phyloP scores from a whole-genome alignment of 768 basidiomycete genomes.

The Termitomyces titanicus region DNA sequence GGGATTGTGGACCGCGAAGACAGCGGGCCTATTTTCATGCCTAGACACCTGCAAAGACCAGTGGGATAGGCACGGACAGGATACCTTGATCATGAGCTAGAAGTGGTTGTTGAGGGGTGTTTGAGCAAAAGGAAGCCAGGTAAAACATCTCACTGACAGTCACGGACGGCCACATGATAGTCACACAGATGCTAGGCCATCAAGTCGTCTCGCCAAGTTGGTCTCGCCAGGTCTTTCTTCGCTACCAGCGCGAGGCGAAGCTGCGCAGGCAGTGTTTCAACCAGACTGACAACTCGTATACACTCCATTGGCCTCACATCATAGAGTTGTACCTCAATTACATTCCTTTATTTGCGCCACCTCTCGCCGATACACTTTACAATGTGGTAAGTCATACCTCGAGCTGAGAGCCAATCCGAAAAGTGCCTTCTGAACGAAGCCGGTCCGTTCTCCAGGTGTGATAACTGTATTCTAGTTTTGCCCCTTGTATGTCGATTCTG shows the following conservation, averaged over 20 bases:
- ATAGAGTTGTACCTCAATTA: not conserved
- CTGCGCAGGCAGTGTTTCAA: conserved; percentile 10
- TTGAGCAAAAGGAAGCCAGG: not conserved
- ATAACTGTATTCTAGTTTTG: conserved; percentile 72
- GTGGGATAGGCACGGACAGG: not conserved
- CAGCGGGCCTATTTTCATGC: not conserved
- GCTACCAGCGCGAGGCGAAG: conserved; percentile 4
- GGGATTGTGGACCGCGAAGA: conserved; percentile 1
- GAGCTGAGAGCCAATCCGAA: conserved; percentile 14
- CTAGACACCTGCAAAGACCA: not conserved
- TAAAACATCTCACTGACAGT: not conserved
- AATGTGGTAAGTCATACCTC: conserved; percentile 25
- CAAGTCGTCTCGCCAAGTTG: conserved; percentile 10
- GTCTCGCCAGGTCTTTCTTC: not conserved
- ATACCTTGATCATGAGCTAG: not conserved
- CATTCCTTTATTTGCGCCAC: conserved; percentile 18
- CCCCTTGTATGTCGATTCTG: conserved; percentile 53
- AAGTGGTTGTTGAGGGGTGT: not conserved
- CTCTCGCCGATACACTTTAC: conserved; percentile 10
- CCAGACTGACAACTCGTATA: conserved; percentile 3
- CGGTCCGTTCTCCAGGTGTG: conserved; percentile 49
- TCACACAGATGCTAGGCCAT: not conserved
- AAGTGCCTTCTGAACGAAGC: conserved; percentile 7
- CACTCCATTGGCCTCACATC: not conserved
- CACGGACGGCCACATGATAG: conserved; percentile 13